These are phyloP conservation scores for Odontarrhena argentea DNA, from an alignment of 345 rosid genomes.

Conservation along the genomic window DNA sequence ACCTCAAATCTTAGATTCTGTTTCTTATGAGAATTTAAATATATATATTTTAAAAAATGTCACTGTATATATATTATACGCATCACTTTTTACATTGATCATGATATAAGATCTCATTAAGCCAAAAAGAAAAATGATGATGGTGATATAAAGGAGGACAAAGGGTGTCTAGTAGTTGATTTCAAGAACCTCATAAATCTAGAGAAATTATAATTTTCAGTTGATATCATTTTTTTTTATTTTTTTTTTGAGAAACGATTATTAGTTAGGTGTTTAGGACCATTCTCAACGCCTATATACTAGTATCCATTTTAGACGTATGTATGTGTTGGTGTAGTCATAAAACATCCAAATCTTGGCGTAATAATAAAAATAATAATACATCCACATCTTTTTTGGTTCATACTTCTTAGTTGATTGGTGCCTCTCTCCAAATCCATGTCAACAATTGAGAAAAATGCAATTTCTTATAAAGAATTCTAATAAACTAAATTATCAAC, in stretches of 20 bases:
- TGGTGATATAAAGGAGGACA: slow-evolving; percentile 28
- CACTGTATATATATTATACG: background rate
- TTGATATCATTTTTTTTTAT: too few species aligned
- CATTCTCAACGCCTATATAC: slow-evolving; percentile 19
- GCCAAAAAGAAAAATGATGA: slow-evolving; percentile 19
- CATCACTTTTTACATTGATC: slow-evolving; percentile 9
- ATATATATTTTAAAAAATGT: background rate
- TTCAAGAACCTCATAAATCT: background rate
- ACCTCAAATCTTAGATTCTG: background rate
- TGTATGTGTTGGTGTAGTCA: slow-evolving; percentile 16
- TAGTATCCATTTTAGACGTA: background rate
- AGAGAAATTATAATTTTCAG: background rate
- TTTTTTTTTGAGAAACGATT: slow-evolving; percentile 1
- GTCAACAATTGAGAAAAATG: background rate
- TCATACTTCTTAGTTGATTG: slow-evolving; percentile 39
- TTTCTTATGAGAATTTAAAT: background rate
- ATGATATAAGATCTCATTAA: slow-evolving; percentile 16
- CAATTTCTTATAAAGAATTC: background rate
- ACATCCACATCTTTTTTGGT: slow-evolving; percentile 34
- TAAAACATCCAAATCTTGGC: slow-evolving; percentile 8
- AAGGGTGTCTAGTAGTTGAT: slow-evolving; percentile 30
- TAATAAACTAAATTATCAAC: background rate
- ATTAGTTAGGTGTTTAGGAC: slow-evolving; percentile 37
- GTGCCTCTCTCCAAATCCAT: slow-evolving; percentile 34
- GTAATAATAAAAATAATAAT: background rate